Base-by-base conservation (phyloP, 192 early-diverging fungal genomes). In the Coemansia guatemalensis region DNA sequence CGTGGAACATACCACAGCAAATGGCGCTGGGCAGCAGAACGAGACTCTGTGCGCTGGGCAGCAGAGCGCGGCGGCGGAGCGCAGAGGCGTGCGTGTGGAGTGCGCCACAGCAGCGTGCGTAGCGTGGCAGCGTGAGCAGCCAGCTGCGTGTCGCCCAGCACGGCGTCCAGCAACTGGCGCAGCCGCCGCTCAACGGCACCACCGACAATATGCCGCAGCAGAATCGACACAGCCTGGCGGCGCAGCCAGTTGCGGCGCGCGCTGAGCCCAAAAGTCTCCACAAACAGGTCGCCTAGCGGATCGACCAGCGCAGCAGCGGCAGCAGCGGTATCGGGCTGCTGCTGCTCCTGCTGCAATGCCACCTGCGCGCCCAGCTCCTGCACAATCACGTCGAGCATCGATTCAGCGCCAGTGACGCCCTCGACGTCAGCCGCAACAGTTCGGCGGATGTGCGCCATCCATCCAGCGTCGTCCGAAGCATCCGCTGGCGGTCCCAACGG, bases 191-290 rank as follows among this genome's bases (percentile, higher is more conserved):
- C 93, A 41, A 97, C 88, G 0, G 92, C 84, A 33, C 90, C 94
- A 51, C 93, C 94, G 53, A 96, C 78, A 3, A 97, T 83, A 44
- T 94, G 91, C 29, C 96, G 91, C 44, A 97, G 68, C 0, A 95
- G 83, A 12, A 95, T 85, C 2, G 88, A 87, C 12, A 97, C 86
- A 4, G 95, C 93, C 58, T 95, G 89, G 58, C 90, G 82, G 7
- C 94, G 85, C 29, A 96, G 75, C 91, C 91, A 96, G 69, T 95
- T 96, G 68, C 88, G 90, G 39, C 86, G 85, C 54, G 87, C 89
- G 67, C 89, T 88, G 32, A 97, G 77, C n/a, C 95, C 95, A 83
- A 97, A 97, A n/a, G 92, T 64, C 71, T 97, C 93, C 49, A 94
- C 86, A 53, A 97, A 87, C 27, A 96, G 71, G 59, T 95, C 92